phyloP scores from a whole-genome alignment of 352 stramenopile genomes.

The Phytophthora syringae region DNA sequence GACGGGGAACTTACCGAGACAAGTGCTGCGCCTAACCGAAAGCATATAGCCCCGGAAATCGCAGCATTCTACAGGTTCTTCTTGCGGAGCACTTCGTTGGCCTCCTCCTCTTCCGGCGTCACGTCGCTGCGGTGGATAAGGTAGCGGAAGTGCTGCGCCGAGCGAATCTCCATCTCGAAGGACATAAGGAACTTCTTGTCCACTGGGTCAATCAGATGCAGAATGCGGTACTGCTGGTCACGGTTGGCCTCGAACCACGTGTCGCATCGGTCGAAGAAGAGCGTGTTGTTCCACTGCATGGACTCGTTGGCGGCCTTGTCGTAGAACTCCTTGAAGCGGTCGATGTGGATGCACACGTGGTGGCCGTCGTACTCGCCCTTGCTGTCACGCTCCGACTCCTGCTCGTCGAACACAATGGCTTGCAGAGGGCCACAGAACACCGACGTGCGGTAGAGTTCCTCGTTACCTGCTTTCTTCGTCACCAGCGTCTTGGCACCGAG shows the following conservation, averaged over 20 bases:
- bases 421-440: conserved; percentile 67
- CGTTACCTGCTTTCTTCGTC: conserved; percentile 44
- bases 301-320: conserved; percentile 59
- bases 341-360: conserved; percentile 80
- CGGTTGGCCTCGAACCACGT: conserved; percentile 69
- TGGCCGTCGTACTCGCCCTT: conserved; percentile 78
- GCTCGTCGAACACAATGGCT: conserved; percentile 70
- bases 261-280: conserved; percentile 78
- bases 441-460: conserved; percentile 47
- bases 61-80: conserved; percentile 57
- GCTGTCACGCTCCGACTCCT: conserved; percentile 52
- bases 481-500: conserved; percentile 60
- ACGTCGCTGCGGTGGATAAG: conserved; percentile 66
- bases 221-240: conserved; percentile 77
- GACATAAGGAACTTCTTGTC: conserved; percentile 70
- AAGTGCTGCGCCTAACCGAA: conserved; percentile 25
- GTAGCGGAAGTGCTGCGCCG: conserved; percentile 72
- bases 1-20: conserved; percentile 19
- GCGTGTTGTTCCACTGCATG: conserved; percentile 77
- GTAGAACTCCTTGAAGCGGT: conserved; percentile 72
- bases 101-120: conserved; percentile 54
- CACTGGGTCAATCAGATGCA: conserved; percentile 67
- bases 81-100: conserved; percentile 62
- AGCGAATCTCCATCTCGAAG: conserved; percentile 78
- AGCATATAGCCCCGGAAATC: conserved; percentile 11